phyloP scores from a whole-genome alignment of 257 asterid species.

The Capsicum rhomboideum region DNA sequence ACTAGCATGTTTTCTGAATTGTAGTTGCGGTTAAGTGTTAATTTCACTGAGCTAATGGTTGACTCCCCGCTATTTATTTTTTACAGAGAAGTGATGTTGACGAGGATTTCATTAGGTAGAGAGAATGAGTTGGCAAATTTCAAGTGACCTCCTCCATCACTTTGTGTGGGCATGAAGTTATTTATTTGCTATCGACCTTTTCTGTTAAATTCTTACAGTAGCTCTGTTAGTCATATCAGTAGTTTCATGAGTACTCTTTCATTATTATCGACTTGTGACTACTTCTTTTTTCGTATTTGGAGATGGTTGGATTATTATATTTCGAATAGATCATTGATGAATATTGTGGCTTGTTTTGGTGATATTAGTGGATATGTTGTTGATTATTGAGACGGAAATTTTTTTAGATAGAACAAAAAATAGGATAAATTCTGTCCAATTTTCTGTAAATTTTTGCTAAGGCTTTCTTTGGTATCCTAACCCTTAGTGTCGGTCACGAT shows the following conservation, averaged over 20 bases:
- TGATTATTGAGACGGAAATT: no score
- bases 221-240: not conserved
- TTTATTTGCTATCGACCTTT: not conserved
- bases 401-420: no score
- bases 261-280: not conserved
- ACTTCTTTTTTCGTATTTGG: not conserved
- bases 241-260: not conserved
- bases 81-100: not conserved
- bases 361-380: no score
- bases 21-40: not conserved
- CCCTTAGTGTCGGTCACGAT: no score
- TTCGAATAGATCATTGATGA: not conserved
- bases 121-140: not conserved
- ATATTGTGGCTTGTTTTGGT: not conserved
- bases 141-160: fast-evolving
- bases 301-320: not conserved
- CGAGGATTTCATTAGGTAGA: not conserved
- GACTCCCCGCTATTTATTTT: not conserved
- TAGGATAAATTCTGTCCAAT: not conserved
- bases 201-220: not conserved
- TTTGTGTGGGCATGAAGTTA: not conserved
- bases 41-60: not conserved
- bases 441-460: no score
- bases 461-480: no score
- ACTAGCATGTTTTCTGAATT: no score